Conservation (phyloP, 371 early-diverging fungal genomes). For the Mucor saturninus region DNA sequence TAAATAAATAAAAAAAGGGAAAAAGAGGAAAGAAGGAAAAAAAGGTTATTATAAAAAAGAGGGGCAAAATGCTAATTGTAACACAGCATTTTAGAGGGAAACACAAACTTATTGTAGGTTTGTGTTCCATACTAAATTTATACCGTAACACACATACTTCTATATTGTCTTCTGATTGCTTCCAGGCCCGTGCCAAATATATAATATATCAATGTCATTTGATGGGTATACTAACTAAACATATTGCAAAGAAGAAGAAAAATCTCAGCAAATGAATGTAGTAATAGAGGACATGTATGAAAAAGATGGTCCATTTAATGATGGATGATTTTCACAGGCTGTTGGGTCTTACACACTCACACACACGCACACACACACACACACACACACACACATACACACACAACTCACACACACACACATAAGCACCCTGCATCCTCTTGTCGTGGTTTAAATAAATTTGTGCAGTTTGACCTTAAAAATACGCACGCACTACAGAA, state of each 20-base stretch:
- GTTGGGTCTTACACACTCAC: background rate
- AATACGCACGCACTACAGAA: background rate
- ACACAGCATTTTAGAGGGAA: slow-evolving; percentile 11
- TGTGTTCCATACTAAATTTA: slow-evolving; percentile 8
- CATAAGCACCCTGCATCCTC: slow-evolving; percentile 1
- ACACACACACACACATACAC: background rate
- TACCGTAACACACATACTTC: background rate
- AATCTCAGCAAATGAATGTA: background rate
- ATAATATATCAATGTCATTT: background rate
- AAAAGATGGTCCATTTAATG: background rate
- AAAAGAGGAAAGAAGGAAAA: background rate
- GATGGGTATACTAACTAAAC: background rate
- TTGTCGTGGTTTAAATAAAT: slow-evolving; percentile 1
- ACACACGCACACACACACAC: slow-evolving; percentile 2
- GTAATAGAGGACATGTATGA: background rate
- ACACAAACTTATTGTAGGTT: slow-evolving; percentile 8
- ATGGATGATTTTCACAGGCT: background rate
- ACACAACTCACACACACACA: background rate
- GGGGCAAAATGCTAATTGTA: slow-evolving; percentile 9
- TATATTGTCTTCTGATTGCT: slow-evolving; percentile 1
- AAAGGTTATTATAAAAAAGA: background rate
- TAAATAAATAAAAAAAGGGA: background rate
- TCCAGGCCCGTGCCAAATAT: slow-evolving; percentile 6
- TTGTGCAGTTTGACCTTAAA: slow-evolving; percentile 8
- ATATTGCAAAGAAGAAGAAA: background rate